A percentile compares a stretch with the other conserved stretches of the same genome.
phyloP scores from a whole-genome alignment of 2,329 filamentous ascomycete species.

The Macrophomina pseudophaseolina region DNA sequence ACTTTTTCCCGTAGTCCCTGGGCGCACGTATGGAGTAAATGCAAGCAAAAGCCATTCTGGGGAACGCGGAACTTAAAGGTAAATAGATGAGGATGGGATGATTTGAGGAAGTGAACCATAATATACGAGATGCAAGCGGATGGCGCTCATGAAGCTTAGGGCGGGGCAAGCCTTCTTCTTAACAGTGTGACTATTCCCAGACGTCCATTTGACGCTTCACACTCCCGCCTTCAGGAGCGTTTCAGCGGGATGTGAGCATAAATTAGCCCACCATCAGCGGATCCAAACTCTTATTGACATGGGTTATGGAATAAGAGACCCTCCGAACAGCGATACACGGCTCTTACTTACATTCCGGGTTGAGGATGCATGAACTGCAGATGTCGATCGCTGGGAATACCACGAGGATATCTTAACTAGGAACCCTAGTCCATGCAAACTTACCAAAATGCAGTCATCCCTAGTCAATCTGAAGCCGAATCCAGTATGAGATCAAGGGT shows the following conservation, averaged over 20 bases:
- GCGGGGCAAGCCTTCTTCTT: neutral
- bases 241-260: neutral
- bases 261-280: neutral
- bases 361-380: neutral
- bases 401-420: neutral
- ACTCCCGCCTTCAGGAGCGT: neutral
- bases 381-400: neutral
- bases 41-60: neutral
- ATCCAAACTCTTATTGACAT: neutral
- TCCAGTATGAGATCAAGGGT: neutral
- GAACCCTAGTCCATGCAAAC: neutral
- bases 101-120: neutral
- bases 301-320: neutral
- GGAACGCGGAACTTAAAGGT: neutral
- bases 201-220: neutral
- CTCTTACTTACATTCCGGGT: neutral
- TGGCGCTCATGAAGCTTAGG: neutral
- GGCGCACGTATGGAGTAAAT: neutral
- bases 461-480: neutral
- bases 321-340: neutral
- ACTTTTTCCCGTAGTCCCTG: neutral
- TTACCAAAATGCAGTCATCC: neutral
- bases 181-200: neutral
- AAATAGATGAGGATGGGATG: neutral
- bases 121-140: neutral